Base-by-base conservation (phyloP, 495 filamentous ascomycete species). In the Penicillium simplicissimum region DNA sequence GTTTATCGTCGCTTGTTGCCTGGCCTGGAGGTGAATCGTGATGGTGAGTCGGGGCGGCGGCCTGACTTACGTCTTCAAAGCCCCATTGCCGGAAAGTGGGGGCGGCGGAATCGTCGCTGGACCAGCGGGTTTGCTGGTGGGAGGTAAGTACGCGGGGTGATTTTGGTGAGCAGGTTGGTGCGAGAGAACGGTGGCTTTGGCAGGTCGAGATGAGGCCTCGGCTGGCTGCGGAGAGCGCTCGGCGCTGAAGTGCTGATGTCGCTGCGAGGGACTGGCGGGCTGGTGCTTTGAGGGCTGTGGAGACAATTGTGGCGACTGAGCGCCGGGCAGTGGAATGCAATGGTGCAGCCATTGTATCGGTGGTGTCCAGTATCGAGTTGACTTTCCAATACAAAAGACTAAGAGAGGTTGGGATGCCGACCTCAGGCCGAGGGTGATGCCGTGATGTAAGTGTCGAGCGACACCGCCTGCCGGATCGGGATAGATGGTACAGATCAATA, bases 51-150 rank as follows among this genome's bases (percentile, higher is more conserved):
- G 28, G 28, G 28, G n/a, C n/a, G n/a, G n/a, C n/a, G n/a, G 6
- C 13, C n/a, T 7, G n/a, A 62, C 67, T 48, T 78, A 79, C 78
- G 19, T 79, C 77, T 64, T 81, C 77, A 35, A 80, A 81, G 11
- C 69, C 72, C 75, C 77, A 78, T 63, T 76, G 58, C 15, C 64
- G 68, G 19, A 77, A 63, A 8, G 40, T 60, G 6, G 47, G 5
- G 1, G 43, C 28, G 8, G 60, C 28, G 8, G 60, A 34, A 8
- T 64, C 58, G 17, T 60, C 57, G 56, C 72, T 76, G 9, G 66
- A 67, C 54, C 59, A 65, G 14, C 77, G 76, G 17, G 62, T 36
- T 42, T 68, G 62, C n/a, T 23, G 25, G 11, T 11, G 35, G 8
- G 19, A 7, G 43, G 21, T 36, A 25, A 63, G 21, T 37, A 21